A percentile compares a stretch with the other conserved stretches of the same genome.
Conservation (phyloP, 1,284 basidiomycete genomes). For the Sphagnurus paluster region DNA sequence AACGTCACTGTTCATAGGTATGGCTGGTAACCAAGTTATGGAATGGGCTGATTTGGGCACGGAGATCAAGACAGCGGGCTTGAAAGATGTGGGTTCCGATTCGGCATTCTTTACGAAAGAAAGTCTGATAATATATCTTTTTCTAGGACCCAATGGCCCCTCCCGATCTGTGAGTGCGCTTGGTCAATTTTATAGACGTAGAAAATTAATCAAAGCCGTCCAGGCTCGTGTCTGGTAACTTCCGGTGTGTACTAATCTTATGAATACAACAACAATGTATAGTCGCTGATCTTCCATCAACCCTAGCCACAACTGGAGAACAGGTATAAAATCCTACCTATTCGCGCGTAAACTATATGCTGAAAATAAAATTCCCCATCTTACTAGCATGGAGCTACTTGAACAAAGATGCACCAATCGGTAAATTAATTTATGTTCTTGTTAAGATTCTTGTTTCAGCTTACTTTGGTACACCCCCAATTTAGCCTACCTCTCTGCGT, state of each 20-base stretch:
- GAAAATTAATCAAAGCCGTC: not conserved
- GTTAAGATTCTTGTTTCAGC: not conserved
- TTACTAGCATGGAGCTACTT: conserved; percentile 51
- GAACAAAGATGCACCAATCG: conserved; percentile 42
- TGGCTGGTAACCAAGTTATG: conserved; percentile 67
- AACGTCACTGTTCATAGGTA: conserved; percentile 40
- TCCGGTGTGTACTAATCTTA: conserved; percentile 5
- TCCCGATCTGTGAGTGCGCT: conserved; percentile 49
- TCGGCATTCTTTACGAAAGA: not conserved
- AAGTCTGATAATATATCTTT: not conserved
- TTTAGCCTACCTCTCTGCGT: conserved; percentile 41
- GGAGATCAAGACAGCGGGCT: conserved; percentile 62
- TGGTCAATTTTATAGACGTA: not conserved
- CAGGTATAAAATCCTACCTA: conserved; percentile 29
- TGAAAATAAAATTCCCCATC: not conserved
- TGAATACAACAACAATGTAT: not conserved
- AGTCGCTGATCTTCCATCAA: not conserved
- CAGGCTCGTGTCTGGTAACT: conserved; percentile 17
- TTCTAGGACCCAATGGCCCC: conserved; percentile 58
- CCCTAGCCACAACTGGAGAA: conserved; percentile 56
- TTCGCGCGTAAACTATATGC: too few relatives aligned
- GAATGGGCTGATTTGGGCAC: conserved; percentile 64
- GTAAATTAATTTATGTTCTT: conserved; percentile 28
- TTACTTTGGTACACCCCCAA: not conserved
- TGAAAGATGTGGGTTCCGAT: conserved; percentile 47